phyloP scores from a whole-genome alignment of 768 basidiomycete genomes.

The Tephrocybe sp. region DNA sequence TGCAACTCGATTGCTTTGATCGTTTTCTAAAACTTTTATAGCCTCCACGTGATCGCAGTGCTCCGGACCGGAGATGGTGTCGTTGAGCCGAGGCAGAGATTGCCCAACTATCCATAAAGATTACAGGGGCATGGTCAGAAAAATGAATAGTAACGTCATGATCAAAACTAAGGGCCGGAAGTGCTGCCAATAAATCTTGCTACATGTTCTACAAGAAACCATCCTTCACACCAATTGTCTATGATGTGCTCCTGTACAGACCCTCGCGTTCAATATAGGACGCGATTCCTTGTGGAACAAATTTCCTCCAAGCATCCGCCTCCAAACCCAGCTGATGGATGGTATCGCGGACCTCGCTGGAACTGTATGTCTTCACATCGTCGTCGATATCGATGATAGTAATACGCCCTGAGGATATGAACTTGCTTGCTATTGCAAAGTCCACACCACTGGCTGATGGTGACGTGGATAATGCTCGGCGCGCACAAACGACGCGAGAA shows the following conservation, averaged over 20 bases:
- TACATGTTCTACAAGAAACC: too few relatives aligned
- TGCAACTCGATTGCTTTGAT: not conserved
- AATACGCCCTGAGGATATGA: constrained; percentile 52
- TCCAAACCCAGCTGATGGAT: constrained; percentile 29
- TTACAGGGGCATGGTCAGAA: too few relatives aligned
- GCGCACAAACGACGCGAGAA: constrained; percentile 59
- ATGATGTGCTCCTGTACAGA: constrained; percentile 8
- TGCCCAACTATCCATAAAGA: too few relatives aligned
- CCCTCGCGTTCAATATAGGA: constrained; percentile 19
- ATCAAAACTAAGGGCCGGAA: too few relatives aligned
- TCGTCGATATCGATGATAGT: constrained; percentile 61
- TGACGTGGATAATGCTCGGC: constrained; percentile 30
- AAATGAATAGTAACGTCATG: too few relatives aligned
- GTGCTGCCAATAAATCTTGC: too few relatives aligned
- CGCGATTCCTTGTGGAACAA: constrained; percentile 18
- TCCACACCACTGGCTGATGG: constrained; percentile 8
- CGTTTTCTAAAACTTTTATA: constrained; percentile 15
- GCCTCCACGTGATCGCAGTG: constrained; percentile 18
- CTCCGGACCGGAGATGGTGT: constrained; percentile 1
- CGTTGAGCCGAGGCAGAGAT: too few relatives aligned
- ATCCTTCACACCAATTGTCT: not conserved
- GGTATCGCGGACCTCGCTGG: constrained; percentile 60
- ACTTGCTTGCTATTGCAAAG: constrained; percentile 42
- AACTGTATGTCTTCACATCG: constrained; percentile 60
- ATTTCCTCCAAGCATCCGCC: constrained; percentile 16